These are phyloP conservation scores for Arthrinium phaeospermum DNA, from an alignment of 2,329 filamentous ascomycete genomes.

Conservation along the genomic window DNA sequence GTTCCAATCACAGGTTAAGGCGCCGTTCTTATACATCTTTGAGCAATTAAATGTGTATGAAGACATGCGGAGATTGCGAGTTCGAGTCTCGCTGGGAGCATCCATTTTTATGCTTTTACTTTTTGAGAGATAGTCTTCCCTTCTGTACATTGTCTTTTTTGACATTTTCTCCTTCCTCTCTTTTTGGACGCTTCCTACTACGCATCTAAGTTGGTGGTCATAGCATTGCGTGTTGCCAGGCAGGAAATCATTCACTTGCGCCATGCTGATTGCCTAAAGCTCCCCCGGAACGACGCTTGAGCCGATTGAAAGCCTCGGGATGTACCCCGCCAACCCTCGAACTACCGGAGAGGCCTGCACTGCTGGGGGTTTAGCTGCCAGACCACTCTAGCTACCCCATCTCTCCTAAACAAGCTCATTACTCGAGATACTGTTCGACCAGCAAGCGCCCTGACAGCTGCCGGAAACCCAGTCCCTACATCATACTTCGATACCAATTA, in stretches of 20 bases:
- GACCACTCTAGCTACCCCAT: slow-evolving; percentile 9
- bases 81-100: slow-evolving; percentile 17
- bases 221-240: neutral
- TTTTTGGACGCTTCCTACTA: neutral
- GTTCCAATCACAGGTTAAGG: neutral
- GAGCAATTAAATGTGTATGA: neutral
- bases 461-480: neutral
- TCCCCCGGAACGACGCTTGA: neutral
- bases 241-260: neutral
- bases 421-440: neutral
- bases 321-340: neutral
- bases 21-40: slow-evolving; percentile 13
- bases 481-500: neutral
- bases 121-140: neutral
- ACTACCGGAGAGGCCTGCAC: slow-evolving; percentile 1
- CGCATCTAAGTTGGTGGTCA: too few species aligned
- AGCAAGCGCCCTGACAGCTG: neutral
- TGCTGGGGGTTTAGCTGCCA: slow-evolving; percentile 4
- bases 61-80: slow-evolving; percentile 19
- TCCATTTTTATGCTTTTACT: neutral
- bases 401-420: neutral
- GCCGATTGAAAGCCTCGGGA: slow-evolving; percentile 9
- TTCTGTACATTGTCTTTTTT: neutral
- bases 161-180: neutral
- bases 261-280: neutral